Evolutionary conservation across 2,329 filamentous ascomycete genomes (phyloP).

Genomic region (Aspergillus fijiensis): DNA sequence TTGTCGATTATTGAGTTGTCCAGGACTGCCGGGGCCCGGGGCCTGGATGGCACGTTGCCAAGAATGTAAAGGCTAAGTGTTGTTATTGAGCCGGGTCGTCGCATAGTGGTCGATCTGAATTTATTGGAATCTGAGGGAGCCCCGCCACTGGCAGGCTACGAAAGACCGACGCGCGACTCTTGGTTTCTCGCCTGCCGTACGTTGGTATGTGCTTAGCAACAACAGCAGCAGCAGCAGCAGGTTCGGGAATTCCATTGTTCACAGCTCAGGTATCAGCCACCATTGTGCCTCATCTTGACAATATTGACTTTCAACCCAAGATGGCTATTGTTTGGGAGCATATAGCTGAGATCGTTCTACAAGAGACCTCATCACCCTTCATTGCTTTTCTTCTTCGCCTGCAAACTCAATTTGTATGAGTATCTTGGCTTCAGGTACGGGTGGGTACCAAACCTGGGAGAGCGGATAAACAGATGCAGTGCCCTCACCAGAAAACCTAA

Average conservation of each 20-base stretch:
- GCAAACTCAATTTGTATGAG: constrained; percentile 5
- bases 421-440: constrained; percentile 17
- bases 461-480: background rate
- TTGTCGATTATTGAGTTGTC: background rate
- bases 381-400: background rate
- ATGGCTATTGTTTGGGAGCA: background rate
- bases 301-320: background rate
- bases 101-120: constrained; percentile 28
- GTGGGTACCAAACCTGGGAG: constrained; percentile 4
- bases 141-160: constrained; percentile 20
- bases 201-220: constrained; percentile 5
- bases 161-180: background rate
- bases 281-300: background rate
- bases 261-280: background rate
- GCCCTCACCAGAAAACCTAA: constrained; percentile 10
- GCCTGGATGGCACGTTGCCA: background rate
- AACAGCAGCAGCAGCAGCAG: no score
- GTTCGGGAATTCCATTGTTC: background rate
- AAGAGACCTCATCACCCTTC: background rate
- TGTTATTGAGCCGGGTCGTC: constrained; percentile 2
- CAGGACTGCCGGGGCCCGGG: background rate
- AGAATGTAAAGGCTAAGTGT: constrained; percentile 8
- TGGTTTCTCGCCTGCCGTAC: constrained; percentile 3
- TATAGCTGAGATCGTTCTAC: background rate
- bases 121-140: constrained; percentile 25